A percentile compares a stretch with the other conserved stretches of the same genome.
Evolutionary conservation across 1,284 basidiomycete genomes (phyloP).

Genomic region (Cutaneotrichosporon dermatis): DNA sequence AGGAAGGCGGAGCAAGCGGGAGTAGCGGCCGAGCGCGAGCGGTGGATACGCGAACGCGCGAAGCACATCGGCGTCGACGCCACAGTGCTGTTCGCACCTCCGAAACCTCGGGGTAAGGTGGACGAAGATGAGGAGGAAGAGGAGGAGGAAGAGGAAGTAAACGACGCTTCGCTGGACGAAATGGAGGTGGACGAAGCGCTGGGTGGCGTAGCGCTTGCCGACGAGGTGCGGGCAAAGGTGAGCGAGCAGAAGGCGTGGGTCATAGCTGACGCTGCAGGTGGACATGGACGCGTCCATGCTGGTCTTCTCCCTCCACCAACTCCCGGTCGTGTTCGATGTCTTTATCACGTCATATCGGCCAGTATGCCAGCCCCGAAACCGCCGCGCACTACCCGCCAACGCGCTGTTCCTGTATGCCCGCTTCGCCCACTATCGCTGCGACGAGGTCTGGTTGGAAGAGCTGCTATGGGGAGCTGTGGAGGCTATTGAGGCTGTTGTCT

Average conservation of each 20-base stretch:
- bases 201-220: neutral
- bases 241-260: slow-evolving; percentile 3
- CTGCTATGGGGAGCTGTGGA: slow-evolving; percentile 85
- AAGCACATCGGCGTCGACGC: slow-evolving; percentile 32
- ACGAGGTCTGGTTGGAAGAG: slow-evolving; percentile 85
- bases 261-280: slow-evolving; percentile 46
- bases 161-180: slow-evolving; percentile 48
- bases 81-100: slow-evolving; percentile 23
- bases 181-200: slow-evolving; percentile 4
- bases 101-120: no score
- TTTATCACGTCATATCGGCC: slow-evolving; percentile 67
- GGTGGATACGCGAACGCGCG: slow-evolving; percentile 54
- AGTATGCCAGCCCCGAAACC: slow-evolving; percentile 51
- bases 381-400: slow-evolving; percentile 74
- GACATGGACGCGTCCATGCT: slow-evolving; percentile 66
- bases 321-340: slow-evolving; percentile 75
- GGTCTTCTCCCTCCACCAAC: slow-evolving; percentile 73
- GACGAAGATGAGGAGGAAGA: slow-evolving; percentile 50
- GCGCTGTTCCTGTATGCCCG: slow-evolving; percentile 76
- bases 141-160: slow-evolving; percentile 45
- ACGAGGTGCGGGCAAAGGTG: neutral
- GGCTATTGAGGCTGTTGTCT: slow-evolving; percentile 83
- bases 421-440: slow-evolving; percentile 78
- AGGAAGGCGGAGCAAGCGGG: slow-evolving; percentile 58
- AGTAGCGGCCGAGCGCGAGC: slow-evolving; percentile 56